phyloP scores from a whole-genome alignment of 2,329 filamentous ascomycete genomes.

The Hymenoscyphus linearis region DNA sequence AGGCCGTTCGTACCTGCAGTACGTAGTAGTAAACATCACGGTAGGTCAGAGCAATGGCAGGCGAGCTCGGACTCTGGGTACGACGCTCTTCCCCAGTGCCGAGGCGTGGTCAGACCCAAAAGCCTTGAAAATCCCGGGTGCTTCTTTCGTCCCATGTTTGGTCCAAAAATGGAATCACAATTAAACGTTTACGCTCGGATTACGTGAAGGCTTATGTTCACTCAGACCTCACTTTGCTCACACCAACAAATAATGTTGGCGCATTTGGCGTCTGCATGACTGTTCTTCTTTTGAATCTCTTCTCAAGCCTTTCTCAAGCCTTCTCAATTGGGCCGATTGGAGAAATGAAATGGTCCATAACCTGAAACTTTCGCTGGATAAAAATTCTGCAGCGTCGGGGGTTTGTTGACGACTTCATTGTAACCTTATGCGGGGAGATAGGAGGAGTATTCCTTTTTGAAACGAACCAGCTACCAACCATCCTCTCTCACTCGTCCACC shows the following conservation, averaged over 20 bases:
- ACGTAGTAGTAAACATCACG: not conserved
- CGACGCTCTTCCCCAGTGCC: not conserved
- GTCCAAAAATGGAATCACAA: not conserved
- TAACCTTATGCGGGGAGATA: not conserved
- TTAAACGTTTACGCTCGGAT: not conserved
- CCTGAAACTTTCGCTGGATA: not conserved
- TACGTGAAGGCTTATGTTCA: not conserved
- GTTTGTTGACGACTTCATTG: not conserved
- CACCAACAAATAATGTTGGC: no score
- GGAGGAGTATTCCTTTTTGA: not conserved
- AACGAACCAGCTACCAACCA: not conserved
- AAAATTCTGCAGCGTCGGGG: not conserved
- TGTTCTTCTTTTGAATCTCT: no score
- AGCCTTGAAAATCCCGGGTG: not conserved
- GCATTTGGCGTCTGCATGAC: not conserved
- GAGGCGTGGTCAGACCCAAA: not conserved
- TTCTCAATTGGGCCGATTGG: not conserved
- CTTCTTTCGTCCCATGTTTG: not conserved
- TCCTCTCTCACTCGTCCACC: not conserved
- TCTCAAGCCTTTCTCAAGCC: no score
- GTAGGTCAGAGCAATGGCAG: not conserved
- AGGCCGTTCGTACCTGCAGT: not conserved
- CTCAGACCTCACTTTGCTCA: not conserved
- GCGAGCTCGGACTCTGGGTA: not conserved
- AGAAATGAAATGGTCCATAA: not conserved